Percentiles rank a stretch among this genome's conserved stretches.
phyloP scores from a whole-genome alignment of 1,284 basidiomycete species.

The Ceratobasidium sp. region DNA sequence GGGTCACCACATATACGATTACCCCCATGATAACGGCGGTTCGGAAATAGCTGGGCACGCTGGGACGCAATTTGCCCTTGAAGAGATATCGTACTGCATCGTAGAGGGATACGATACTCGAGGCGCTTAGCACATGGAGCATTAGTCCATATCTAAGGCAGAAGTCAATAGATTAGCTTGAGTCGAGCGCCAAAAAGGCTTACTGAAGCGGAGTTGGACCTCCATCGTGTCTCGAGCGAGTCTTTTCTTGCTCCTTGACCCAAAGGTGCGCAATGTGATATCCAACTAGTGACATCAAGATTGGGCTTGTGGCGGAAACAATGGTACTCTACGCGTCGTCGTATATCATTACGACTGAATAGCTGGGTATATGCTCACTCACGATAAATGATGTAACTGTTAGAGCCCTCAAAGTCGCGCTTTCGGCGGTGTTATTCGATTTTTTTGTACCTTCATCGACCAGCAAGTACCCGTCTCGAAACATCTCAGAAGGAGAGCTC shows the following conservation, averaged over 20 bases:
- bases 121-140: conserved; percentile 12
- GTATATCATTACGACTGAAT: no score
- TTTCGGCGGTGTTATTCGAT: neutral
- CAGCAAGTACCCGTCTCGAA: neutral
- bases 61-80: neutral
- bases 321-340: conserved; percentile 16
- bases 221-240: no score
- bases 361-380: neutral
- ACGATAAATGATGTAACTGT: conserved; percentile 21
- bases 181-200: neutral
- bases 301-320: neutral
- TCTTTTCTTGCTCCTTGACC: neutral
- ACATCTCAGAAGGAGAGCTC: neutral
- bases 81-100: neutral
- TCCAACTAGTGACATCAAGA: neutral
- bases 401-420: neutral
- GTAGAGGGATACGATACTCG: neutral
- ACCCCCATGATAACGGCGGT: neutral
- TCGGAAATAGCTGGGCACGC: neutral
- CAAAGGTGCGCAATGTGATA: neutral
- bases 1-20: neutral
- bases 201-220: conserved; percentile 17
- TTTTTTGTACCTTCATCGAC: neutral
- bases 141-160: no score
- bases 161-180: no score